A percentile compares a stretch with the other conserved stretches of the same genome.
These are phyloP conservation scores for Schrenkiella parvula DNA, from an alignment of 345 rosid species.

Conservation along the genomic window DNA sequence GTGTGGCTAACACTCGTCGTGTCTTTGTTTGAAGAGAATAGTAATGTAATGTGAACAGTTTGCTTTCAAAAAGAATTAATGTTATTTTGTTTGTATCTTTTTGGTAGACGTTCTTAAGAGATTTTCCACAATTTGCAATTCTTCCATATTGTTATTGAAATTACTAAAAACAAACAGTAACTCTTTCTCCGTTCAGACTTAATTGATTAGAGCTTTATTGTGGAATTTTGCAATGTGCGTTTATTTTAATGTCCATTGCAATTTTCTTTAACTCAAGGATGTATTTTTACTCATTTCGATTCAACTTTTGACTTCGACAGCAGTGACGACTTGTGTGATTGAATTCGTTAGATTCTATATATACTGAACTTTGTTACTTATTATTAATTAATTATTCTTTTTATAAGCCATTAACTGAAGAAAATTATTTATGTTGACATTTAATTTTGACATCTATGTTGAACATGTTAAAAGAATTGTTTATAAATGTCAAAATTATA, in stretches of 20 bases:
- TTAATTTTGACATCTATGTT: no score
- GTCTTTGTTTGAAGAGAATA: no score
- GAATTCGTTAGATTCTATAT: not conserved
- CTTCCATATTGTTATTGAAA: not conserved
- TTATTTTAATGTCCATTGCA: not conserved
- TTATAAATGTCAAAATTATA: no score
- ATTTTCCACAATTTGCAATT: not conserved
- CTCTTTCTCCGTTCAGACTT: not conserved
- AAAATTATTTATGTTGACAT: no score
- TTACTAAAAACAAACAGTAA: conserved; percentile 9
- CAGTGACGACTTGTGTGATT: conserved; percentile 10
- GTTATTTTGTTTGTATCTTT: not conserved
- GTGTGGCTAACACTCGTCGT: no score
- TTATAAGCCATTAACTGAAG: not conserved
- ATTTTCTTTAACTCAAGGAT: not conserved
- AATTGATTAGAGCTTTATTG: not conserved
- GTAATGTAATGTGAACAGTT: no score
- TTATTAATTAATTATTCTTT: not conserved
- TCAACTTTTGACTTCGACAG: not conserved
- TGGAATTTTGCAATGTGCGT: conserved; percentile 16
- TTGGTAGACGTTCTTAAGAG: conserved; percentile 7
- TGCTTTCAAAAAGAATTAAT: no score
- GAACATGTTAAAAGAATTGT: no score
- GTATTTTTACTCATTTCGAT: not conserved
- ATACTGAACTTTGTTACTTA: not conserved